A percentile compares a stretch with the other conserved stretches of the same genome.
These are phyloP conservation scores for Trichoderma sp. DNA, from an alignment of 2,329 filamentous ascomycete genomes.

Conservation along the genomic window DNA sequence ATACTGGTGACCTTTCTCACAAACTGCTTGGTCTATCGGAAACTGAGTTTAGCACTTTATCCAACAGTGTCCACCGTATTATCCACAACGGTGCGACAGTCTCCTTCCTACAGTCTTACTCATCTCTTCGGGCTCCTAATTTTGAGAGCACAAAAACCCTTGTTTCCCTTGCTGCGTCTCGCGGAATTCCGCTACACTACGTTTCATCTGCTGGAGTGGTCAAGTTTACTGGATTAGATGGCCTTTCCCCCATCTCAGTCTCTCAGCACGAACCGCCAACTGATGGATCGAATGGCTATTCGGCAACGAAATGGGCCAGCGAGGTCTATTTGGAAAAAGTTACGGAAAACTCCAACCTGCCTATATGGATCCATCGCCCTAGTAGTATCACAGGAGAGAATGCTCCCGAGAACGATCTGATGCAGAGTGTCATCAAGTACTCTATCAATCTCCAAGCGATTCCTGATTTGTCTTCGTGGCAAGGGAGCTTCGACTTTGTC, in stretches of 20 bases:
- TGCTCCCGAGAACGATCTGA: slow-evolving; percentile 20
- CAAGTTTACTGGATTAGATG: slow-evolving; percentile 11
- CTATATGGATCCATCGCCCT: slow-evolving; percentile 30
- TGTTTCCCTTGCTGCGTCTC: slow-evolving; percentile 24
- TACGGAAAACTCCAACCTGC: slow-evolving; percentile 20
- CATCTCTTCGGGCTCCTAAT: not conserved
- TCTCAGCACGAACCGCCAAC: slow-evolving; percentile 14
- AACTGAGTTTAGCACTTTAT: not conserved
- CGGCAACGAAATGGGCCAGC: slow-evolving; percentile 34
- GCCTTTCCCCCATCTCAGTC: not conserved
- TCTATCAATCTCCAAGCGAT: not conserved
- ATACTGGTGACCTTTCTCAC: not conserved
- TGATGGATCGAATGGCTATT: slow-evolving; percentile 31
- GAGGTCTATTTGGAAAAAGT: slow-evolving; percentile 32
- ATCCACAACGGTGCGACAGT: not conserved
- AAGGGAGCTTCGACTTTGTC: not conserved
- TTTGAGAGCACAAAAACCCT: slow-evolving; percentile 27
- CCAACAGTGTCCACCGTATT: not conserved
- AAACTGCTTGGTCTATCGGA: not conserved
- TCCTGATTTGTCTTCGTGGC: not conserved
- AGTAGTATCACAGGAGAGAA: slow-evolving; percentile 24
- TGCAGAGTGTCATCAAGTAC: slow-evolving; percentile 15
- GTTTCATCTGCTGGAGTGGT: slow-evolving; percentile 32
- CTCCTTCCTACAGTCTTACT: not conserved
- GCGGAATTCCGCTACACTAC: slow-evolving; percentile 34